Evolutionary conservation across 2,329 filamentous ascomycete species (phyloP).

Genomic region (Pseudocercospora eumusae): DNA sequence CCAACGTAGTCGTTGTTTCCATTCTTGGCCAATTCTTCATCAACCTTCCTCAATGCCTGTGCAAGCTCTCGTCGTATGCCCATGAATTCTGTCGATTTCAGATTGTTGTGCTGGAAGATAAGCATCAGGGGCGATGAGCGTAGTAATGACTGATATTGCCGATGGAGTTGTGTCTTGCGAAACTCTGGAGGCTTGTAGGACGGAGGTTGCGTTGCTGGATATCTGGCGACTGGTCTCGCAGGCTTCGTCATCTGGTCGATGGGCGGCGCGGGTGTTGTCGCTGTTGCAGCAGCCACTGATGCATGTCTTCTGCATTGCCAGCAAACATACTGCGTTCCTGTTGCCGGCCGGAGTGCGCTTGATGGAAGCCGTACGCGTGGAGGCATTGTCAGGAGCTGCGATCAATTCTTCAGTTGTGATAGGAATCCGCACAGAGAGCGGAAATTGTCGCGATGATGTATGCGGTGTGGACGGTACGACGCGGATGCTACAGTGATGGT

Average conservation of each 20-base stretch:
- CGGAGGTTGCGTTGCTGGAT: conserved; percentile 72
- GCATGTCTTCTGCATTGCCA: conserved; percentile 50
- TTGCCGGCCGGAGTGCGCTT: conserved; percentile 36
- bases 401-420: too few relatives aligned
- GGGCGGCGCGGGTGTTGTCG: conserved; percentile 56
- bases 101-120: conserved; percentile 80
- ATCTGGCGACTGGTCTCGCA: conserved; percentile 49
- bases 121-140: conserved; percentile 82
- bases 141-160: conserved; percentile 84
- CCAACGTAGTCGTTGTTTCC: conserved; percentile 57
- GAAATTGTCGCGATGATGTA: background rate
- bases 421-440: background rate
- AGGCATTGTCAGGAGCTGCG: conserved; percentile 49
- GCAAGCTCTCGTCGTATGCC: conserved; percentile 70
- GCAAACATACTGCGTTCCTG: conserved; percentile 35
- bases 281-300: conserved; percentile 48
- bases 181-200: conserved; percentile 83
- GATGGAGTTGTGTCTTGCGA: conserved; percentile 84
- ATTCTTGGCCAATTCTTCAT: conserved; percentile 60
- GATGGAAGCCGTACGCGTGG: conserved; percentile 52
- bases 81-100: conserved; percentile 73
- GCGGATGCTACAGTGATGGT: background rate
- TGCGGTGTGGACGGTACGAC: background rate
- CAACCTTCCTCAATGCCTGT: conserved; percentile 62
- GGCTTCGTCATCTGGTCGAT: conserved; percentile 50